A percentile compares a stretch with the other conserved stretches of the same genome.
Evolutionary conservation across 208 protist genomes (phyloP).

Genomic region (Trypanosoma lewisi): DNA sequence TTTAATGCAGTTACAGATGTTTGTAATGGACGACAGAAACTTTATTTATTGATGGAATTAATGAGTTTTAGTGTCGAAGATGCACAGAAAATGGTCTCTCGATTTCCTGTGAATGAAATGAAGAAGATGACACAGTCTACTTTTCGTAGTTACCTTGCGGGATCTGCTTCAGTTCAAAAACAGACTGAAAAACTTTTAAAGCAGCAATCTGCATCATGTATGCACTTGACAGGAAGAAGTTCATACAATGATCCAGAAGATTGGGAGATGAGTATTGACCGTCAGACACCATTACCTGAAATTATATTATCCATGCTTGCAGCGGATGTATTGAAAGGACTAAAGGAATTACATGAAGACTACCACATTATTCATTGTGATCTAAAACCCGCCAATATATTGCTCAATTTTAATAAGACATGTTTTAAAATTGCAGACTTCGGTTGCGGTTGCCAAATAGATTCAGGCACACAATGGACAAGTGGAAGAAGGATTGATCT

Average conservation of each 20-base stretch:
- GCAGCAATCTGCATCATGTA: conserved; percentile 44
- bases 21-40: conserved; percentile 51
- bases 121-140: conserved; percentile 67
- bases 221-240: conserved; percentile 59
- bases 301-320: conserved; percentile 99
- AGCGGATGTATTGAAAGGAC: conserved; percentile 86
- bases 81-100: conserved; percentile 71
- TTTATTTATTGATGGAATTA: conserved; percentile 83
- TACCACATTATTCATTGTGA: conserved; percentile 95
- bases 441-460: conserved; percentile 78
- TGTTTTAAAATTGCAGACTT: conserved; percentile 88
- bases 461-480: conserved; percentile 39
- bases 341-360: conserved; percentile 84
- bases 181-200: conserved; percentile 40
- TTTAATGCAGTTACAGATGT: conserved; percentile 77
- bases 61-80: conserved; percentile 84
- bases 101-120: conserved; percentile 64
- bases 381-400: conserved; percentile 96
- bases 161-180: conserved; percentile 18
- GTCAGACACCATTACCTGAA: conserved; percentile 98
- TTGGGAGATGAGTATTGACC: conserved; percentile 88
- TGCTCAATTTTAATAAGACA: conserved; percentile 71
- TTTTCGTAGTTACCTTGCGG: conserved; percentile 57
- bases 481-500: conserved; percentile 54
- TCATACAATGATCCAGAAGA: conserved; percentile 51